These are phyloP conservation scores for Blastocystis sp. DNA, from an alignment of 352 stramenopile genomes.

Conservation along the genomic window DNA sequence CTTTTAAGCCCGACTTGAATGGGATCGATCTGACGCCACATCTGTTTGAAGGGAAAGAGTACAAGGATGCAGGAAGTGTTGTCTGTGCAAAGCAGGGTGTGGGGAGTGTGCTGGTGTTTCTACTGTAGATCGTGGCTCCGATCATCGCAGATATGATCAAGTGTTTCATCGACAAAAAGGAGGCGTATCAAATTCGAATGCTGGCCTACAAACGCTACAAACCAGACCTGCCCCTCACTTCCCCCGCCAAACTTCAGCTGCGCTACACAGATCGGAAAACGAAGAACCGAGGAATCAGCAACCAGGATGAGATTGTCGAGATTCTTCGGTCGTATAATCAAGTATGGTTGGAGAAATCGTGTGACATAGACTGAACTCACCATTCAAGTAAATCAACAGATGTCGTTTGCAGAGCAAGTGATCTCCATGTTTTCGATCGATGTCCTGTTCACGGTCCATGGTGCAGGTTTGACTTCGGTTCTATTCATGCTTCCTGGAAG, in stretches of 20 bases:
- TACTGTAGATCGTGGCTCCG: neutral
- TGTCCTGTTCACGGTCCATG: conserved; percentile 27
- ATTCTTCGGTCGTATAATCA: neutral
- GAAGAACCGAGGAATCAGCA: conserved; percentile 22
- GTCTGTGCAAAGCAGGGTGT: neutral
- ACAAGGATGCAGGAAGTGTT: neutral
- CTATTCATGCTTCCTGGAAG: conserved; percentile 44
- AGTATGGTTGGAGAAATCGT: neutral
- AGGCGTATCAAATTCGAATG: conserved; percentile 39
- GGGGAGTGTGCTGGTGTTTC: neutral
- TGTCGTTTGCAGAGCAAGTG: conserved; percentile 54
- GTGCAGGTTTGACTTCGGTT: conserved; percentile 1
- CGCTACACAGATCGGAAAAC: conserved; percentile 8
- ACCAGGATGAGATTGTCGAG: conserved; percentile 18
- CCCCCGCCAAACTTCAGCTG: conserved; percentile 14
- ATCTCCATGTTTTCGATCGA: conserved; percentile 52
- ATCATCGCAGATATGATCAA: conserved; percentile 56
- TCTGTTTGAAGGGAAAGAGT: conserved; percentile 2
- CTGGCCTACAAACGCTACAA: conserved; percentile 45
- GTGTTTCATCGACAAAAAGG: conserved; percentile 53
- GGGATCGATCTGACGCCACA: neutral
- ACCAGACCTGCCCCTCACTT: neutral
- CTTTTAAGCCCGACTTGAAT: conserved; percentile 26
- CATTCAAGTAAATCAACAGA: conserved; percentile 31
- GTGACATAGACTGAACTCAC: conserved; percentile 41